Conservation (phyloP, 1,284 basidiomycete genomes). For the Cryptococcus sp. region DNA sequence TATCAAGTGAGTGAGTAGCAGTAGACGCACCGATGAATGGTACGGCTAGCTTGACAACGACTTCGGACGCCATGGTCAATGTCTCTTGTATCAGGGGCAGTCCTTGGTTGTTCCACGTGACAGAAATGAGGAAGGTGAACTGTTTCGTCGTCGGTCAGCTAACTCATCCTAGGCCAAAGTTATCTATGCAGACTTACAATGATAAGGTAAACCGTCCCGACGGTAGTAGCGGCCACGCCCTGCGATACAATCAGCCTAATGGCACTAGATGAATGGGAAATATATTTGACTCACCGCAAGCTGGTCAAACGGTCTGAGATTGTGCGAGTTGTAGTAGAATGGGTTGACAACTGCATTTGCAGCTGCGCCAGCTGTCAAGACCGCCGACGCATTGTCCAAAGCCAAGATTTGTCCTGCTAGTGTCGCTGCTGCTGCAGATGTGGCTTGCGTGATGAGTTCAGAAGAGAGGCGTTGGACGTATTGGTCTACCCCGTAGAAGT, state of each 20-base stretch:
- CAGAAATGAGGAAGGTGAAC: constrained; percentile 47
- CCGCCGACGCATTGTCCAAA: constrained; percentile 23
- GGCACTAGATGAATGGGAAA: background rate
- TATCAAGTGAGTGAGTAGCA: background rate
- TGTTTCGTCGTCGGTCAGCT: background rate
- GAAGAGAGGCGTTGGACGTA: constrained; percentile 33
- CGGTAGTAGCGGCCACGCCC: constrained; percentile 40
- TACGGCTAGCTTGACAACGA: constrained; percentile 36
- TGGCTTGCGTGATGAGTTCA: constrained; percentile 26
- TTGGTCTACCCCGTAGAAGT: constrained; percentile 44
- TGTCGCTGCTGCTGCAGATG: constrained; percentile 20
- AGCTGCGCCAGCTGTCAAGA: constrained; percentile 20
- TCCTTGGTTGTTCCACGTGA: constrained; percentile 35
- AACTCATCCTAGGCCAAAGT: background rate
- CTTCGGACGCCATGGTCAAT: constrained; percentile 31
- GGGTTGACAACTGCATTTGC: constrained; percentile 24
- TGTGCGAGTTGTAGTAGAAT: constrained; percentile 38
- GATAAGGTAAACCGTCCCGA: constrained; percentile 46
- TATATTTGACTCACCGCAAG: constrained; percentile 26
- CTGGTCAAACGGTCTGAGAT: constrained; percentile 43
- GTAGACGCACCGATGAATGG: constrained; percentile 26
- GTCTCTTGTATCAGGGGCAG: constrained; percentile 32
- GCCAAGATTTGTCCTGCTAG: constrained; percentile 28
- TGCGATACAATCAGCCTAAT: background rate
- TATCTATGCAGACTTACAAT: constrained; percentile 24